Evolutionary conservation across 2,329 filamentous ascomycete species (phyloP).

Genomic region (Pseudonectria foliicola): DNA sequence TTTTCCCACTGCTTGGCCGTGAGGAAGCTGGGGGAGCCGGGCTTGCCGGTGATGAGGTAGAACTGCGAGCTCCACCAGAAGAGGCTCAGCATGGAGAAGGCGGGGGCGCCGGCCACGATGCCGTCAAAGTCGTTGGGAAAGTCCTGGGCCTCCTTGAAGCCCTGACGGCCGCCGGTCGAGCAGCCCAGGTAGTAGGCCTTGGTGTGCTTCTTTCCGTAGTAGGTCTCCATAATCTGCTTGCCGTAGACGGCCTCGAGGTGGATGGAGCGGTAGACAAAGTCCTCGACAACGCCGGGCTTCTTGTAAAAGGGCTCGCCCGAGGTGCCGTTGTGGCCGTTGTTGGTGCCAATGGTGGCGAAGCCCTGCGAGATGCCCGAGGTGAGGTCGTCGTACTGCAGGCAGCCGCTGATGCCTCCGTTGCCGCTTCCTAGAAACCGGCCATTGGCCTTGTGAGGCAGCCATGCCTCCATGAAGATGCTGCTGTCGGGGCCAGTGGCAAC

Average conservation of each 20-base stretch:
- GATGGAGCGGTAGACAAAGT: conserved; percentile 29
- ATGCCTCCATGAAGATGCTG: conserved; percentile 38
- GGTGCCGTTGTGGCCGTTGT: conserved; percentile 44
- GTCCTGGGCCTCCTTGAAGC: conserved; percentile 43
- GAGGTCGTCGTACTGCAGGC: conserved; percentile 41
- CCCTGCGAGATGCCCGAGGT: conserved; percentile 36
- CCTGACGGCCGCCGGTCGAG: conserved; percentile 53
- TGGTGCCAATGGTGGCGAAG: conserved; percentile 41
- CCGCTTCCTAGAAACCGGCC: conserved; percentile 39
- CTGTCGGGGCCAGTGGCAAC: conserved; percentile 31
- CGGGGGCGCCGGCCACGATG: conserved; percentile 42
- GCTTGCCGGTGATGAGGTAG: conserved; percentile 34
- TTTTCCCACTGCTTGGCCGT: conserved; percentile 12
- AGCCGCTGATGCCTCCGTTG: conserved; percentile 42
- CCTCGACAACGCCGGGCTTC: conserved; percentile 28
- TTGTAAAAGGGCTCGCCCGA: conserved; percentile 24
- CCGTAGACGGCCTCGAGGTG: conserved; percentile 43
- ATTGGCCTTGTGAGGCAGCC: conserved; percentile 40
- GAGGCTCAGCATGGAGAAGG: conserved; percentile 29
- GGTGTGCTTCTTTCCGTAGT: conserved; percentile 34
- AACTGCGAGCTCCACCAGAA: conserved; percentile 33
- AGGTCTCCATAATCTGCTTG: conserved; percentile 39
- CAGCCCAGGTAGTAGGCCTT: conserved; percentile 52
- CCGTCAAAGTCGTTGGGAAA: conserved; percentile 53
- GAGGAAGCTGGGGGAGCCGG: conserved; percentile 20